phyloP scores from a whole-genome alignment of 2,329 filamentous ascomycete genomes.

The Phialophora verrucosa region DNA sequence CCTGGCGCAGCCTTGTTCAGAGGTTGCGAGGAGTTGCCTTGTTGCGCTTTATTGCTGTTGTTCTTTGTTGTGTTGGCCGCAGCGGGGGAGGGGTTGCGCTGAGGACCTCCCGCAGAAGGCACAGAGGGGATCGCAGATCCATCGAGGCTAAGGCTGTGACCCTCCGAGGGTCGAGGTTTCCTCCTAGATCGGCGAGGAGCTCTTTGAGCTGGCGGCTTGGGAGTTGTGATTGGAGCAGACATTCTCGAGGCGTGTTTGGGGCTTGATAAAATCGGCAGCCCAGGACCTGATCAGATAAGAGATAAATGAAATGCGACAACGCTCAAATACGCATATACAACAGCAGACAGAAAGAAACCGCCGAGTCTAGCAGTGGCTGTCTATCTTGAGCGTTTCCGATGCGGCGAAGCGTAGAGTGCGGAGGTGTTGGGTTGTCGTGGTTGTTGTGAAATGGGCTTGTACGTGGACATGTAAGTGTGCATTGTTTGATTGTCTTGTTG shows the following conservation, averaged over 20 bases:
- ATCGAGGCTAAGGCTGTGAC: slow-evolving; percentile 39
- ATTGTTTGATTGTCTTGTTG: slow-evolving; percentile 33
- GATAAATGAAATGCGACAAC: slow-evolving; percentile 42
- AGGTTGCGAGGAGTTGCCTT: slow-evolving; percentile 43
- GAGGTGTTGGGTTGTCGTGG: slow-evolving; percentile 32
- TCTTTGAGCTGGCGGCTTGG: slow-evolving; percentile 45
- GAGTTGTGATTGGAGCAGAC: slow-evolving; percentile 48
- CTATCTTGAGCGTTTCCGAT: slow-evolving; percentile 39
- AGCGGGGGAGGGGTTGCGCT: slow-evolving; percentile 27
- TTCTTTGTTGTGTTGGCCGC: slow-evolving; percentile 21
- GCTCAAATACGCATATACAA: slow-evolving; percentile 31
- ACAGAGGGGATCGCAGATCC: slow-evolving; percentile 24
- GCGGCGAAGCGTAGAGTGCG: slow-evolving; percentile 32
- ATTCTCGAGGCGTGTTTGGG: slow-evolving; percentile 44
- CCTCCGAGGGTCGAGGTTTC: slow-evolving; percentile 45
- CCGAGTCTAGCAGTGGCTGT: slow-evolving; percentile 18
- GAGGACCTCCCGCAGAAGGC: slow-evolving; percentile 15
- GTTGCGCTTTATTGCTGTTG: slow-evolving; percentile 44
- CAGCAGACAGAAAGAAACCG: slow-evolving; percentile 22
- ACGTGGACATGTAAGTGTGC: slow-evolving; percentile 34
- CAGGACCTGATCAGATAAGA: slow-evolving; percentile 40
- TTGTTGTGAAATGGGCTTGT: slow-evolving; percentile 28
- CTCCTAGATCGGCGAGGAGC: slow-evolving; percentile 55
- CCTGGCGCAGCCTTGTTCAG: slow-evolving; percentile 41
- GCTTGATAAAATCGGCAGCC: slow-evolving; percentile 59